phyloP scores from a whole-genome alignment of 116 monocot genomes.

The Trichopus zeylanicus region DNA sequence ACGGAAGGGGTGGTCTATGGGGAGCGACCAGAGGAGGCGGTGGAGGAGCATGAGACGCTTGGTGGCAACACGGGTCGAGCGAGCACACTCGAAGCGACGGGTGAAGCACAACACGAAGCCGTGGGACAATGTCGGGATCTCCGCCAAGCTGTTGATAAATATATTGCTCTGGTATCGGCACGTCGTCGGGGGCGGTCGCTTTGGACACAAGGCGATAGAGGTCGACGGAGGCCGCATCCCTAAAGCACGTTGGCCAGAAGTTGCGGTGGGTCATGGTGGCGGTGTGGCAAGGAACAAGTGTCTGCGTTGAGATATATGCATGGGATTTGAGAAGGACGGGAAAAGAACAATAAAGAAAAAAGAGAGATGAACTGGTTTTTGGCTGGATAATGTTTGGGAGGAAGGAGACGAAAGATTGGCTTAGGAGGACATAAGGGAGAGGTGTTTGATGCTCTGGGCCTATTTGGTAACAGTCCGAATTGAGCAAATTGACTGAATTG shows the following conservation, averaged over 20 bases:
- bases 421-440: too few species aligned
- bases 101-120: constrained; percentile 12
- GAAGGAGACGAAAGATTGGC: too few species aligned
- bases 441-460: too few species aligned
- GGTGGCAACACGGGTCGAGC: constrained; percentile 7
- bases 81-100: constrained; percentile 8
- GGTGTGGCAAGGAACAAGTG: too few species aligned
- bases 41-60: constrained; percentile 23
- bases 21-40: constrained; percentile 14
- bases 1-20: constrained; percentile 13
- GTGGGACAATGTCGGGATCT: not conserved
- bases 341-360: too few species aligned
- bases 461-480: too few species aligned
- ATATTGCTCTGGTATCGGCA: not conserved
- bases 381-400: too few species aligned
- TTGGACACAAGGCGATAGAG: not conserved
- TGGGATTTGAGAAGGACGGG: too few species aligned
- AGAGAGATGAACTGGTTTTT: too few species aligned
- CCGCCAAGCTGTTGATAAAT: not conserved
- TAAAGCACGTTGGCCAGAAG: not conserved
- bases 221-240: not conserved
- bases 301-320: too few species aligned
- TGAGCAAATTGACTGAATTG: too few species aligned
- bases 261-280: too few species aligned
- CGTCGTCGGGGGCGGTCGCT: not conserved